Evolutionary conservation across 2,329 filamentous ascomycete species (phyloP), one percentile per base, ranked within the genome.

Genomic region (Phoma sp.): DNA sequence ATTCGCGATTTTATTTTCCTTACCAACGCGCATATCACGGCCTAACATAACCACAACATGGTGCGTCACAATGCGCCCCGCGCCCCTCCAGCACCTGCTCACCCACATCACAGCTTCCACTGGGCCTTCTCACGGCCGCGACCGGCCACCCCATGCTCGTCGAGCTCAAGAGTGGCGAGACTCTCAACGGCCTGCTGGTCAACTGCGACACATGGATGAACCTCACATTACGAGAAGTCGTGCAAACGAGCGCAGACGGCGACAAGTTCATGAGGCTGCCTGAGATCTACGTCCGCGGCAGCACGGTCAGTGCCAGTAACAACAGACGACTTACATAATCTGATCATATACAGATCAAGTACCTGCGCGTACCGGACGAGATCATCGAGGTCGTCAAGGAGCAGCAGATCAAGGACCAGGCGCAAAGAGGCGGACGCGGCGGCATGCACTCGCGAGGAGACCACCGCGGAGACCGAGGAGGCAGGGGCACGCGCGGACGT

Each of bases 121-220:
- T 88, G 53, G 92, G 93, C 72, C 88, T 99, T 45, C 85, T 99
- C 60, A 98, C 91, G 71, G 94, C 94, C 69, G 93, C 95, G 64
- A 93, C 97, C 82, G 95, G 95, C 84, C 92, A 97, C 76, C 94
- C 95, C 4, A 98, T 97, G 90, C 88, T 96, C 53, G 93, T 97
- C 64, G 93, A 97, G 82, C 89, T 97, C 64, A 97, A 97, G 83
- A 96, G 94, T 73, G 93, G 93, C 80, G 93, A 99, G 79, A 98
- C 95, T 0, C 85, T 99, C 58, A 99, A 98, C 79, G 95, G 95
- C 61, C 92, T 97, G 73, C 83, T 99, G 56, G 90, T 97, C 76
- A 92, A 89, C 77, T 99, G 94, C 86, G 95, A 99, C 77, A 99
- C 94, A 43, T 99, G 95, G 92, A 99, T 99, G 95, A 99, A 99